These are phyloP conservation scores for Xylariaceae sp. DNA, from an alignment of 2,329 filamentous ascomycete genomes.

Conservation along the genomic window DNA sequence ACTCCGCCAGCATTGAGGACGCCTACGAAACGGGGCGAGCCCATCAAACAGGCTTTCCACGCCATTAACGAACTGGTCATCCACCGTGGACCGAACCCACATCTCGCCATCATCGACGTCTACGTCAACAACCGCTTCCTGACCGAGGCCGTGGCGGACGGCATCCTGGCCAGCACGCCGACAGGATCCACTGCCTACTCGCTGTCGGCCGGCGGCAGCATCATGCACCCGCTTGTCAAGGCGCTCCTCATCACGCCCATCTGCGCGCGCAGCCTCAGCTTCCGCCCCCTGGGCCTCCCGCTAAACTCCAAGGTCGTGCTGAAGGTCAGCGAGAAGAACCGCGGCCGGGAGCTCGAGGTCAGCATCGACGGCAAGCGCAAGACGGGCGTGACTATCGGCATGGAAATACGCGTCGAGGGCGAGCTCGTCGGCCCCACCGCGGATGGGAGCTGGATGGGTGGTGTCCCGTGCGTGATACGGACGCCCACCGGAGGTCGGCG, in stretches of 20 bases:
- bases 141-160: conserved; percentile 91
- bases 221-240: conserved; percentile 88
- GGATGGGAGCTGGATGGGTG: conserved; percentile 40
- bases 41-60: conserved; percentile 42
- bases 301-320: conserved; percentile 79
- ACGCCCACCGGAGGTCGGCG: conserved; percentile 37
- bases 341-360: conserved; percentile 69
- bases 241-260: conserved; percentile 89
- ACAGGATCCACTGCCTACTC: conserved; percentile 95
- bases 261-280: conserved; percentile 85
- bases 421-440: conserved; percentile 61
- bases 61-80: conserved; percentile 96
- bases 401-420: conserved; percentile 83
- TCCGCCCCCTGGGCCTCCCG: conserved; percentile 84
- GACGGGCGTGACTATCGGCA: conserved; percentile 63
- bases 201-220: conserved; percentile 84
- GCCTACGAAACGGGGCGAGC: conserved; percentile 8
- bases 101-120: conserved; percentile 87
- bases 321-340: conserved; percentile 73
- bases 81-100: conserved; percentile 82
- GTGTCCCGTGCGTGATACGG: conserved; percentile 87
- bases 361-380: conserved; percentile 72
- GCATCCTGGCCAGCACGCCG: conserved; percentile 88
- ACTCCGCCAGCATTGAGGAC: conserved; percentile 9
- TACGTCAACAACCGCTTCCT: conserved; percentile 84